These are phyloP conservation scores for Macrophomina tecta DNA, from an alignment of 2,329 filamentous ascomycete genomes.

Conservation along the genomic window DNA sequence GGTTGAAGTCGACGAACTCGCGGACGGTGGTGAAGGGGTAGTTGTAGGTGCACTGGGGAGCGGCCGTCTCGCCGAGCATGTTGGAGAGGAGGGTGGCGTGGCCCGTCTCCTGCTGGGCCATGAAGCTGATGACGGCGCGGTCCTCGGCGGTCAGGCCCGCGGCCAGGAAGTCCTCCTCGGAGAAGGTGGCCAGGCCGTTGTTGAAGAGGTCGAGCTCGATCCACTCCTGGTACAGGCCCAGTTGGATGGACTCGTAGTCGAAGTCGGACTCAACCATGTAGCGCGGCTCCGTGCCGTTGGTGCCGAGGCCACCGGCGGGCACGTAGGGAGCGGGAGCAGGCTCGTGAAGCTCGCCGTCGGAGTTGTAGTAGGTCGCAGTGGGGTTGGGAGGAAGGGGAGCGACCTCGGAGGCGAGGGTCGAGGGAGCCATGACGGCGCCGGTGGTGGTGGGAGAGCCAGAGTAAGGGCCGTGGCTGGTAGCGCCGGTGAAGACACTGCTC, in stretches of 20 bases:
- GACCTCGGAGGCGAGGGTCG: constrained; percentile 64
- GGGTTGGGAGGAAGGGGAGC: constrained; percentile 63
- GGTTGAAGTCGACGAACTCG: constrained; percentile 83
- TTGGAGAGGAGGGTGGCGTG: constrained; percentile 79
- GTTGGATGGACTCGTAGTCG: constrained; percentile 77
- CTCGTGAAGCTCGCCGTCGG: constrained; percentile 71
- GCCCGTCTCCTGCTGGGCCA: constrained; percentile 77
- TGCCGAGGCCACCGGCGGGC: constrained; percentile 73
- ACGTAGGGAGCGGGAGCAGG: constrained; percentile 73
- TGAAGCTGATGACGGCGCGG: constrained; percentile 73
- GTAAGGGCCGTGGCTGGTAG: constrained; percentile 72
- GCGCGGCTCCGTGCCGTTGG: constrained; percentile 76
- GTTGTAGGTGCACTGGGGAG: constrained; percentile 79
- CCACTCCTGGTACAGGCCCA: constrained; percentile 82
- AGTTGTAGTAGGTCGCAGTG: constrained; percentile 72
- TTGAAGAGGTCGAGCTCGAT: constrained; percentile 86
- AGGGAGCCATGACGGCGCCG: constrained; percentile 67
- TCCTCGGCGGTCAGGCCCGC: constrained; percentile 73
- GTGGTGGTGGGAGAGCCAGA: constrained; percentile 71
- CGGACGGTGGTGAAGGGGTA: constrained; percentile 77
- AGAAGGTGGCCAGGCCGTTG: constrained; percentile 73
- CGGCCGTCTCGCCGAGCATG: constrained; percentile 74
- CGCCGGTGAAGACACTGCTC: constrained; percentile 59
- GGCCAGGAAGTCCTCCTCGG: constrained; percentile 70
- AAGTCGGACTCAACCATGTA: constrained; percentile 83